phyloP scores from a whole-genome alignment of 2,329 filamentous ascomycete genomes.

The Volutella citrinella region DNA sequence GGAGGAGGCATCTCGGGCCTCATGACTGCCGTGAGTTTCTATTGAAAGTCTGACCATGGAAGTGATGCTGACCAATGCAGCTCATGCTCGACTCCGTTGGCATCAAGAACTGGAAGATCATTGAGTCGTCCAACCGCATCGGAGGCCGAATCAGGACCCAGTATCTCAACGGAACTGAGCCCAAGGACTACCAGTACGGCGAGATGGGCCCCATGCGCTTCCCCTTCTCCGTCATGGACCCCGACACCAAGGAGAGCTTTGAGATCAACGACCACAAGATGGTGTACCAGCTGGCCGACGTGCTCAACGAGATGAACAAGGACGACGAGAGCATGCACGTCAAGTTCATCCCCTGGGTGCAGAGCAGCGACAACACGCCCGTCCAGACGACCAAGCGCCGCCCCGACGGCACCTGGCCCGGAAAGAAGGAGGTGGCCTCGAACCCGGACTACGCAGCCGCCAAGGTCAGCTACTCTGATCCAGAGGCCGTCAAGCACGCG shows the following conservation, averaged over 20 bases:
- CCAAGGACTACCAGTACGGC: slow-evolving; percentile 47
- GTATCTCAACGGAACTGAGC: slow-evolving; percentile 36
- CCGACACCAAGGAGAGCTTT: slow-evolving; percentile 48
- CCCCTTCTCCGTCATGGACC: slow-evolving; percentile 49
- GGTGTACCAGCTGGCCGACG: slow-evolving; percentile 61
- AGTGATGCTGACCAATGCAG: too few relatives aligned
- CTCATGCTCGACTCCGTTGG: slow-evolving; percentile 42
- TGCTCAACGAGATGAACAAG: slow-evolving; percentile 59
- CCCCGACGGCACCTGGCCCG: slow-evolving; percentile 25
- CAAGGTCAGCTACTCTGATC: slow-evolving; percentile 20
- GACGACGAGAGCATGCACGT: slow-evolving; percentile 46
- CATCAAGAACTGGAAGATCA: slow-evolving; percentile 42
- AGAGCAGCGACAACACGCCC: slow-evolving; percentile 40
- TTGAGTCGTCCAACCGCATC: slow-evolving; percentile 38
- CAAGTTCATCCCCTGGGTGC: slow-evolving; percentile 63
- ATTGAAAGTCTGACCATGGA: too few relatives aligned
- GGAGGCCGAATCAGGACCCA: slow-evolving; percentile 42
- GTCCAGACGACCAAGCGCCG: slow-evolving; percentile 21
- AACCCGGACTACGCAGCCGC: slow-evolving; percentile 17
- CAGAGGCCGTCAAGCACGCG: slow-evolving; percentile 21
- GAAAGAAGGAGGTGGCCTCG: slow-evolving; percentile 19
- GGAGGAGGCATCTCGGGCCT: slow-evolving; percentile 36
- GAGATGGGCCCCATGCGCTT: slow-evolving; percentile 67
- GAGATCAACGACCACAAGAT: slow-evolving; percentile 63
- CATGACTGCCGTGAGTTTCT: background rate